Evolutionary conservation across 2,329 filamentous ascomycete species (phyloP).

Genomic region (Diaporthe eres): DNA sequence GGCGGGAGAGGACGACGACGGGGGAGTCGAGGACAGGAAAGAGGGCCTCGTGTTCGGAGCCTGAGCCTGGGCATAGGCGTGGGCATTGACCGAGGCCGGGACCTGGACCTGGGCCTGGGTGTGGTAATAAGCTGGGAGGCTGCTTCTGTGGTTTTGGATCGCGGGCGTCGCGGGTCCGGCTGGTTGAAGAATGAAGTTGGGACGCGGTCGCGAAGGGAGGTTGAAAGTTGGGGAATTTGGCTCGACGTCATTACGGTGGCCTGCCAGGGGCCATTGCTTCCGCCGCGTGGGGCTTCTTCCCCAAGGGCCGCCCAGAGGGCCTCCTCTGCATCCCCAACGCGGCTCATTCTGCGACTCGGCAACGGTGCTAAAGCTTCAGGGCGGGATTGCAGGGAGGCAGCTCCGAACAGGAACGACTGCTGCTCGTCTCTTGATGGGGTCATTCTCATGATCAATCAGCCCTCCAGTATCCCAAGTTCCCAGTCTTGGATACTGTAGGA

Average conservation of each 20-base stretch:
- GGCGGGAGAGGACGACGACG: neutral
- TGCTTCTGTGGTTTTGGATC: neutral
- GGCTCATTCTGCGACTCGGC: neutral
- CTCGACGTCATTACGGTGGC: slow-evolving; percentile 38
- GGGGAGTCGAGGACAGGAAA: neutral
- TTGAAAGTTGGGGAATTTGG: neutral
- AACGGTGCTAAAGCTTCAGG: neutral
- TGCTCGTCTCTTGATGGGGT: neutral
- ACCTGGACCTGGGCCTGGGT: neutral
- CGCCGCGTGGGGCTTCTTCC: neutral
- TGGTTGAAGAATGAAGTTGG: neutral
- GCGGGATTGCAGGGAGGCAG: neutral
- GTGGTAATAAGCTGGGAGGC: neutral
- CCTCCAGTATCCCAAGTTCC: too few species aligned
- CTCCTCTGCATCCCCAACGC: neutral
- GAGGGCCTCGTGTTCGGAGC: neutral
- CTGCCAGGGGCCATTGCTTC: slow-evolving; percentile 21
- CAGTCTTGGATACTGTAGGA: neutral
- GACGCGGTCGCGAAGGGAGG: slow-evolving; percentile 11
- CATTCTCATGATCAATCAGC: neutral
- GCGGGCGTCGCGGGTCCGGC: slow-evolving; percentile 15
- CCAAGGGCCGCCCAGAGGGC: neutral
- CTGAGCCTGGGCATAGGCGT: neutral
- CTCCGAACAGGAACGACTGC: neutral
- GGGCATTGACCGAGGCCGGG: neutral